Conservation (phyloP, 306 rosid genomes). For the Cucumis sativus region DNA sequence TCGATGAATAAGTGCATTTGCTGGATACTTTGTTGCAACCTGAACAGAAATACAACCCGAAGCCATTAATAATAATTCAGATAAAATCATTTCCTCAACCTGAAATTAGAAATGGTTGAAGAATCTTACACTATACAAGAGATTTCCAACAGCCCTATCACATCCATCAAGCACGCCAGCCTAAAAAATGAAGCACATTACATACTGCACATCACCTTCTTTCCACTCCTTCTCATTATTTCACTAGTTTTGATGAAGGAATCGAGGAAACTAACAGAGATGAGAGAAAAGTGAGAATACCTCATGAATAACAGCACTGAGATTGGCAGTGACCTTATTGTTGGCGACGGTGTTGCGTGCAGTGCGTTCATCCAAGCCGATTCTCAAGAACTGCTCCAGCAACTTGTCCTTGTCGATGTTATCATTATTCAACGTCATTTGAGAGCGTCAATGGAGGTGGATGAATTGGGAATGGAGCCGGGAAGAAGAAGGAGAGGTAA, state of each 20-base stretch:
- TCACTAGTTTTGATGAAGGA: neutral
- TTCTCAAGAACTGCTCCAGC: constrained; percentile 49
- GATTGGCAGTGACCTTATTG: constrained; percentile 72
- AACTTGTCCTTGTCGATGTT: constrained; percentile 55
- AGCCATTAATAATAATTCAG: neutral
- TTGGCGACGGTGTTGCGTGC: constrained; percentile 86
- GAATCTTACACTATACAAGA: constrained; percentile 56
- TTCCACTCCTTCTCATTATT: neutral
- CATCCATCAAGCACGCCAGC: constrained; percentile 73
- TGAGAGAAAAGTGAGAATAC: constrained; percentile 15
- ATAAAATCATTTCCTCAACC: neutral
- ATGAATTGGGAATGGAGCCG: neutral
- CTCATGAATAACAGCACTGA: constrained; percentile 70
- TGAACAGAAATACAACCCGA: constrained; percentile 15
- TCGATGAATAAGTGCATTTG: constrained; percentile 75
- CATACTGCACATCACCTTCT: neutral
- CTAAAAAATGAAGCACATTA: constrained; percentile 21
- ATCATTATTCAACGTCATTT: constrained; percentile 49
- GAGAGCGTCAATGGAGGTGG: neutral
- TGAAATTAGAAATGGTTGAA: neutral
- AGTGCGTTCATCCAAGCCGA: constrained; percentile 80
- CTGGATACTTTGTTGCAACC: constrained; percentile 89
- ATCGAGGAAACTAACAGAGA: neutral
- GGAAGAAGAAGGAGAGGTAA: neutral
- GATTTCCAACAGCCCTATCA: constrained; percentile 61